phyloP scores from a whole-genome alignment of 768 basidiomycete species.

The Favolaschia claudopus region DNA sequence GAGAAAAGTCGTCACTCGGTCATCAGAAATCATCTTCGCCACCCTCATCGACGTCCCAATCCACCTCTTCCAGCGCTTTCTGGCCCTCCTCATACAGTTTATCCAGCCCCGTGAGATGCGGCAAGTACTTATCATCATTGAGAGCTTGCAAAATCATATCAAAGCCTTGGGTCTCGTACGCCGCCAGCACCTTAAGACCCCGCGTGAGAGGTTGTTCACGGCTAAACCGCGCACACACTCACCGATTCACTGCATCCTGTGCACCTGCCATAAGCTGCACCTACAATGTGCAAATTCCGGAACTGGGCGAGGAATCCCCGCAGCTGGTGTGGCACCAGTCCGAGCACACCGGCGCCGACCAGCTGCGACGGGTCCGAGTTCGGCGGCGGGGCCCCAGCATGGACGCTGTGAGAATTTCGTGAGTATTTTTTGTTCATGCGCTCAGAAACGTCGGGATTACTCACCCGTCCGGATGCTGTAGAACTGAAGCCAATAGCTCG shows the following conservation, averaged over 20 bases:
- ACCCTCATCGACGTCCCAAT: conserved; percentile 77
- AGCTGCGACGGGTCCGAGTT: conserved; percentile 36
- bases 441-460: conserved; percentile 21
- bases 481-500: conserved; percentile 85
- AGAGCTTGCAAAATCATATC: conserved; percentile 82
- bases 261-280: conserved; percentile 86
- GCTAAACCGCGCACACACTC: conserved; percentile 29
- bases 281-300: conserved; percentile 82
- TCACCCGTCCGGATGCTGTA: conserved; percentile 92
- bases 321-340: conserved; percentile 92
- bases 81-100: conserved; percentile 80
- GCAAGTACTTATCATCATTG: conserved; percentile 80
- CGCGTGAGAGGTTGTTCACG: neutral
- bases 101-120: conserved; percentile 80
- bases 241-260: conserved; percentile 91
- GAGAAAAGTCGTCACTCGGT: too few relatives aligned
- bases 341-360: conserved; percentile 65
- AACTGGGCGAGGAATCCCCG: conserved; percentile 92
- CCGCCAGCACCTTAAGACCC: conserved; percentile 70
- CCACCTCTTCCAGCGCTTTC: conserved; percentile 70
- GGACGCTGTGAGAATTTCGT: conserved; percentile 29
- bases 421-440: neutral
- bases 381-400: conserved; percentile 77
- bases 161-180: conserved; percentile 84
- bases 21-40: conserved; percentile 42